Evolutionary conservation across 2,329 filamentous ascomycete genomes (phyloP).

Genomic region (Pestalotiopsis sp.): DNA sequence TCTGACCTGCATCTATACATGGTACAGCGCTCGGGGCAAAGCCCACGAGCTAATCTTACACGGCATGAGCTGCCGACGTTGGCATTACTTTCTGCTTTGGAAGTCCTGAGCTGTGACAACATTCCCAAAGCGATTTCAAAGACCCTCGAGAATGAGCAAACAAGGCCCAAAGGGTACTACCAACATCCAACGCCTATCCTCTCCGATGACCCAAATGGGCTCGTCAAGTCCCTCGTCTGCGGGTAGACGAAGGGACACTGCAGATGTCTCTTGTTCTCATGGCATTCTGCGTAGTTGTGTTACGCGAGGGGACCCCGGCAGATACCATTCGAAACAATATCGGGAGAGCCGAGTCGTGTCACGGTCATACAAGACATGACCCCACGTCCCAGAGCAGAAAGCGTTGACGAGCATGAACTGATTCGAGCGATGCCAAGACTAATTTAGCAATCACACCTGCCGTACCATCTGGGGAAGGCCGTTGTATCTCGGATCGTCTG

Average conservation of each 20-base stretch:
- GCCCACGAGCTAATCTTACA: neutral
- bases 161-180: neutral
- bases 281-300: conserved; percentile 22
- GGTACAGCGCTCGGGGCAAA: neutral
- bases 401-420: conserved; percentile 40
- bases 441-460: conserved; percentile 61
- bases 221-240: conserved; percentile 17
- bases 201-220: neutral
- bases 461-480: conserved; percentile 78
- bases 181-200: neutral
- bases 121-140: neutral
- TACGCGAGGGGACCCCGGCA: conserved; percentile 23
- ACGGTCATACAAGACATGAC: conserved; percentile 30
- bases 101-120: neutral
- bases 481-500: conserved; percentile 84
- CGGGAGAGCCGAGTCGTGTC: conserved; percentile 25
- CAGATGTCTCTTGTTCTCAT: conserved; percentile 19
- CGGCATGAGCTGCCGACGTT: neutral
- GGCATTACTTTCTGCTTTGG: neutral
- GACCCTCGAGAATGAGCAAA: neutral
- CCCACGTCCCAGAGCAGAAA: conserved; percentile 40
- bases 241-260: conserved; percentile 26
- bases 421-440: conserved; percentile 15
- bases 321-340: conserved; percentile 23
- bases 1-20: neutral